Evolutionary conservation across 2,329 filamentous ascomycete species (phyloP), one percentile per base, ranked within the genome.

Genomic region (Trichoderma hamatum): DNA sequence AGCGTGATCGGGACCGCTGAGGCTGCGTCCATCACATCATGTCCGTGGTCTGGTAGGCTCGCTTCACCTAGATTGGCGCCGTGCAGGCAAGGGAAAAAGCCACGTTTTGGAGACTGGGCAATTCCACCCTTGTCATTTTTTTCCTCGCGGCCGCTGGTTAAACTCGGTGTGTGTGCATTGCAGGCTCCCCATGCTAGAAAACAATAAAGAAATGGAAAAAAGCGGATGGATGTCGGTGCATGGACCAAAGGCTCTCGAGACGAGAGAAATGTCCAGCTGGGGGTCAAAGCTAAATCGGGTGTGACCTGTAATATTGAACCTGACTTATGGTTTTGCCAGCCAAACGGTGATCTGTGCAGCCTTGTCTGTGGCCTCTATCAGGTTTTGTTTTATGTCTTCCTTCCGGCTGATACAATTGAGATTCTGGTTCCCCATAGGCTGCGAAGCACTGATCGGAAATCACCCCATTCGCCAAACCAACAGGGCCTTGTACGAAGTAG

Each of bases 381-480:
- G 46, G 46, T 49, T 49, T 49, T 49, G n/a, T 49, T 5, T 49
- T 21, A 21, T n/a, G n/a, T 49, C n/a, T 49, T 36, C 28, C 19
- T 36, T 24, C n/a, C 34, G 14, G 34, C 34, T 39, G 34, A 7
- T 26, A 56, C 13, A 34, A 49, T 49, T 24, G 24, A 51, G 28
- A 52, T 19, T 68, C 43, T 52, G 55, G 30, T 46, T 51, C 61
- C 21, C 19, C 63, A 46, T 34, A 16, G 34, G 49, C 26, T 14
- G 26, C 21, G 19, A 9, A 69, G 52, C 26, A 58, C 63, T 63
- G 58, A 34, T 59, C 65, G 71, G 71, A 72, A 72, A 72, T 21
- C 51, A 70, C 36, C 71, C 71, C 65, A 72, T 72, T 72, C 69
- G 70, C 69, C 60, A 70, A 65, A 21, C 32, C 11, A 34, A 36